These are phyloP conservation scores for Parastagonospora avenae DNA, from an alignment of 2,329 filamentous ascomycete species.

Conservation along the genomic window DNA sequence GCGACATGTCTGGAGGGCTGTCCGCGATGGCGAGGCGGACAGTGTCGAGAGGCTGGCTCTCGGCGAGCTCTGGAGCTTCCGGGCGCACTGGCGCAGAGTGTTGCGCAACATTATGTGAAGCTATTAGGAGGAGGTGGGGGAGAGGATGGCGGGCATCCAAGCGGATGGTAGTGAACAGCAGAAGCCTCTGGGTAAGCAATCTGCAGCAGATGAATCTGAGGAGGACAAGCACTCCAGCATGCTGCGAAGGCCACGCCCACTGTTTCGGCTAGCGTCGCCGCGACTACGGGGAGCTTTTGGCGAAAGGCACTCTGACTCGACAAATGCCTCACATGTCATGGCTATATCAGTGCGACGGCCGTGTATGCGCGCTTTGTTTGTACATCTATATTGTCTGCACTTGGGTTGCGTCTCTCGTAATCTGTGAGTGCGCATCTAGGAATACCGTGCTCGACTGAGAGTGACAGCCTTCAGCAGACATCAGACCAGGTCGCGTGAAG, in stretches of 20 bases:
- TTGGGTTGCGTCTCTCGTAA: no score
- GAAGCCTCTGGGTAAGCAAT: slow-evolving; percentile 24
- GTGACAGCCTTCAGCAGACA: neutral
- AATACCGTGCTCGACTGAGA: no score
- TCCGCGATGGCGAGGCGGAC: slow-evolving; percentile 44
- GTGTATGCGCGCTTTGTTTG: no score
- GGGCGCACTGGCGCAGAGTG: slow-evolving; percentile 68
- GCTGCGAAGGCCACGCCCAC: slow-evolving; percentile 1
- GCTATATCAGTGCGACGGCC: no score
- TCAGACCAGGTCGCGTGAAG: neutral
- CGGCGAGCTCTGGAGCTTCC: slow-evolving; percentile 64
- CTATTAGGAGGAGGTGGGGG: slow-evolving; percentile 21
- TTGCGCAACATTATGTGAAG: slow-evolving; percentile 71
- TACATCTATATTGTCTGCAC: no score
- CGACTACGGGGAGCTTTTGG: slow-evolving; percentile 10
- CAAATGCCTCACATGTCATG: slow-evolving; percentile 29
- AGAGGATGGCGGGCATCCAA: slow-evolving; percentile 39
- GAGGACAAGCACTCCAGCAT: slow-evolving; percentile 19
- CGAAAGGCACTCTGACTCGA: slow-evolving; percentile 13
- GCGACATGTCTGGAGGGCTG: slow-evolving; percentile 54
- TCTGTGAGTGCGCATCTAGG: no score
- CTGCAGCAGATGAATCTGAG: slow-evolving; percentile 17
- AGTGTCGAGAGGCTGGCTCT: slow-evolving; percentile 51
- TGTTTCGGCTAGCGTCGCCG: slow-evolving; percentile 23
- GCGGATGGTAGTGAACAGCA: slow-evolving; percentile 25